phyloP scores from a whole-genome alignment of 139 green algal species.

The Nannochloris sp. region DNA sequence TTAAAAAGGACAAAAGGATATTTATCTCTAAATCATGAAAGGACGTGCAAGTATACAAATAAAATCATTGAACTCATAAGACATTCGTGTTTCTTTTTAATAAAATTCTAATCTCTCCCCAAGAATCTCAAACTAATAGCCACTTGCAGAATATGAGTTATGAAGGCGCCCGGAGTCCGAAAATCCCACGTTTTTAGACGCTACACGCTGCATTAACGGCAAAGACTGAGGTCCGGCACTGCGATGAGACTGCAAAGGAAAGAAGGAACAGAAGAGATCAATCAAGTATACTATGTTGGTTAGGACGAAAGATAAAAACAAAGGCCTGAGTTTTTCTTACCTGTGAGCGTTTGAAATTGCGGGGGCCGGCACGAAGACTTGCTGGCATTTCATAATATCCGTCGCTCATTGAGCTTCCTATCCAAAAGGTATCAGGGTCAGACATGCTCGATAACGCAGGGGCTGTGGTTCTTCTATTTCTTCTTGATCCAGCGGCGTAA shows the following conservation, averaged over 20 bases:
- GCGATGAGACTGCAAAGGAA: background rate
- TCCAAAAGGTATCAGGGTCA: background rate
- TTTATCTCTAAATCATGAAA: too few species aligned
- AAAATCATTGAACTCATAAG: too few species aligned
- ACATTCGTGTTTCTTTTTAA: too few species aligned
- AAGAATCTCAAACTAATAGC: too few species aligned
- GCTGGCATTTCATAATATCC: background rate
- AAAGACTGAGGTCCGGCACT: background rate
- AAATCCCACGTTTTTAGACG: too few species aligned
- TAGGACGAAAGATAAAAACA: background rate
- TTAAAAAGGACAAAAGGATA: too few species aligned
- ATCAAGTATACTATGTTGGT: background rate
- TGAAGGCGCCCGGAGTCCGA: too few species aligned
- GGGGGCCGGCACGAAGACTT: background rate
- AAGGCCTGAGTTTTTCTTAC: background rate
- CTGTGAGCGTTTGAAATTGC: background rate
- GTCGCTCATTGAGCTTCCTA: background rate
- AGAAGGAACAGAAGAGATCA: background rate
- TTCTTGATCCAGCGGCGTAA: background rate
- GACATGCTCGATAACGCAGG: background rate
- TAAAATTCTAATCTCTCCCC: too few species aligned
- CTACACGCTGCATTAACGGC: background rate
- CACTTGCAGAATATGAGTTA: too few species aligned
- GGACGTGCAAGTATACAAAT: too few species aligned
- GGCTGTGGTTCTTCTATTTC: background rate